Conservation (phyloP, 2,329 filamentous ascomycete genomes). For the Bipolaris victoriae region DNA sequence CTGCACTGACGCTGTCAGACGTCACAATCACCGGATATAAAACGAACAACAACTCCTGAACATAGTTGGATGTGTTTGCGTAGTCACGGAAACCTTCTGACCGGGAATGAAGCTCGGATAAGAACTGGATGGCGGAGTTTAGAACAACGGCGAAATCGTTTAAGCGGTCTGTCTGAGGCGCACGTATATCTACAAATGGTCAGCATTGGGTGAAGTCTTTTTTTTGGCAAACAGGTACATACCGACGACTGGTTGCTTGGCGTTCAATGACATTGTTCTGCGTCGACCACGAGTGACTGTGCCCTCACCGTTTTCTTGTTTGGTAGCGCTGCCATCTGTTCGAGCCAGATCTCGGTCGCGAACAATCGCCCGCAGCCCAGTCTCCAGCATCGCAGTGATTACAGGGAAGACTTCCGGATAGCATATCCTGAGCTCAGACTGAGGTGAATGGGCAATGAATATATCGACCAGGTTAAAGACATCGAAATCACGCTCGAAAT, state of each 20-base stretch:
- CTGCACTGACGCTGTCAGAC: constrained; percentile 79
- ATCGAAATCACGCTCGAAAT: constrained; percentile 76
- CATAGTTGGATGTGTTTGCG: constrained; percentile 77
- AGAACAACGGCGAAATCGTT: constrained; percentile 69
- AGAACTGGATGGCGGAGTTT: constrained; percentile 77
- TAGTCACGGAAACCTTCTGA: constrained; percentile 84
- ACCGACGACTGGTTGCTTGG: constrained; percentile 57
- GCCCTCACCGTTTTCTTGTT: constrained; percentile 26
- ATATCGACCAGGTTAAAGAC: constrained; percentile 74
- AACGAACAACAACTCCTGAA: constrained; percentile 77
- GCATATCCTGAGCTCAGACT: constrained; percentile 64
- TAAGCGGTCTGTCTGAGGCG: constrained; percentile 49
- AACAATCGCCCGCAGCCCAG: constrained; percentile 68
- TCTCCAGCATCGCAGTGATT: constrained; percentile 85
- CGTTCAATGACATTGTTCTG: constrained; percentile 70
- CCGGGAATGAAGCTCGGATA: constrained; percentile 77
- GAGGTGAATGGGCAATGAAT: constrained; percentile 60
- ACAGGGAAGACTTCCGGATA: constrained; percentile 81
- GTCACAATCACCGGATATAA: constrained; percentile 90
- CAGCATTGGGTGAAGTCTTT: constrained; percentile 6
- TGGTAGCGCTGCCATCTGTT: constrained; percentile 23
- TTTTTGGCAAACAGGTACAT: neutral
- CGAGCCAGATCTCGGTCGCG: constrained; percentile 40
- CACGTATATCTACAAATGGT: constrained; percentile 36
- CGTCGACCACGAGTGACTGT: constrained; percentile 53